Evolutionary conservation across 78 protist genomes (phyloP), one percentile per base, ranked within the genome.

Genomic region (Chrysochromulina tobinii): DNA sequence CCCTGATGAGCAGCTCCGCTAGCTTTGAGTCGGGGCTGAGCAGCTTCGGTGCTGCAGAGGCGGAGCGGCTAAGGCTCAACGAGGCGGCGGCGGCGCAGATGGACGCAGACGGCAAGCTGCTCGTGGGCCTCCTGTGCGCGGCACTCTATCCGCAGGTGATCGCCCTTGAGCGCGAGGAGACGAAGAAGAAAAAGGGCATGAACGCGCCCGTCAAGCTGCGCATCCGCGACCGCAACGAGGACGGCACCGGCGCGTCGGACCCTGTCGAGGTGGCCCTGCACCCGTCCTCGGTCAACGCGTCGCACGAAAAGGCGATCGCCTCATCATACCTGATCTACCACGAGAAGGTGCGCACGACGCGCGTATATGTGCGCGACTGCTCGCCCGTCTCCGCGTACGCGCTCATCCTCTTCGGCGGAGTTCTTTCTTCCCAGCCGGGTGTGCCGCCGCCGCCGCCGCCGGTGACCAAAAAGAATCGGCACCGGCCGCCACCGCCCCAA

Each of bases 331-430:
- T 94, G 9, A 20, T 94, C 1, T 94, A 54, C 50, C 59, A 64
- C 79, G 93, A 94, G 38, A 92, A 92, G 77, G 91, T 95, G 38
- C 38, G 38, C 38, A 38, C 38, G 38, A 38, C 38, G 38, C 38
- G 38, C 38, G 38, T 38, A 38, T 96, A 67, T 69, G 14, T 96
- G 18, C 92, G 95, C 23, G 93, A 93, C 79, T 57, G 87, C 8
- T 77, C 94, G 7, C 83, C 89, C 61, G 48, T 96, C 51, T 53
- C 93, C 1, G 94, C 96, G 5, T 51, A 88, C 2, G 89, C 96
- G 48, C 77, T 96, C 23, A 0, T 96, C 18, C 55, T 96, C 51
- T 96, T 96, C 69, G 98, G 95, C 68, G 95, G 94, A 25, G 91
- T 68, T 18, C 67, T 92, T 2, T 89, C 75, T 57, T 27, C 58